These are phyloP conservation scores for Allium cepa DNA, from an alignment of 106 monocot species.

Conservation along the genomic window DNA sequence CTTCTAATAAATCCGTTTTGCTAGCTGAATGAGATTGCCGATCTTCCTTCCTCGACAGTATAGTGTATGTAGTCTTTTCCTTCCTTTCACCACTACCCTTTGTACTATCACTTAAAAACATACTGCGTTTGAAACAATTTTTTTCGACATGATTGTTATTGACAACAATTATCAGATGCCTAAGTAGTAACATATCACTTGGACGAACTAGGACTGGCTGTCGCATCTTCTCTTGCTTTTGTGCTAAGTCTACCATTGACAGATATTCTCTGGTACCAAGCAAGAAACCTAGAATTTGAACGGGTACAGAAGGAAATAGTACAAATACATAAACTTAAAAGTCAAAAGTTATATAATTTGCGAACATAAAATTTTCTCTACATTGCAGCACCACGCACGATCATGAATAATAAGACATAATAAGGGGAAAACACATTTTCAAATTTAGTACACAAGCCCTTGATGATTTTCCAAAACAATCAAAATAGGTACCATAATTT, in stretches of 20 bases:
- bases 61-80: slow-evolving; percentile 52
- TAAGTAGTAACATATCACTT: slow-evolving; percentile 16
- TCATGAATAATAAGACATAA: no score
- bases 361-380: no score
- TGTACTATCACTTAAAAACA: slow-evolving; percentile 57
- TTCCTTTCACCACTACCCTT: slow-evolving; percentile 38
- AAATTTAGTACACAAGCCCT: no score
- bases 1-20: slow-evolving; percentile 26
- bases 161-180: no score
- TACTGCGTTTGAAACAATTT: slow-evolving; percentile 37
- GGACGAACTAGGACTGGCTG: slow-evolving; percentile 39
- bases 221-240: slow-evolving; percentile 34
- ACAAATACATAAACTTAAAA: background rate
- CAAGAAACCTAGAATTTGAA: background rate
- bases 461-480: no score
- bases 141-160: no score
- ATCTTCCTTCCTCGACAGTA: slow-evolving; percentile 55
- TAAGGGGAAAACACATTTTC: no score
- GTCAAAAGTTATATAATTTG: no score
- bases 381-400: no score
- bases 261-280: slow-evolving; percentile 34
- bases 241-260: slow-evolving; percentile 48
- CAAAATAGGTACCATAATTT: no score
- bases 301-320: background rate
- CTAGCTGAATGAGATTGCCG: slow-evolving; percentile 13